phyloP scores from a whole-genome alignment of 2,329 filamentous ascomycete species.

The Neofusicoccum sp. region DNA sequence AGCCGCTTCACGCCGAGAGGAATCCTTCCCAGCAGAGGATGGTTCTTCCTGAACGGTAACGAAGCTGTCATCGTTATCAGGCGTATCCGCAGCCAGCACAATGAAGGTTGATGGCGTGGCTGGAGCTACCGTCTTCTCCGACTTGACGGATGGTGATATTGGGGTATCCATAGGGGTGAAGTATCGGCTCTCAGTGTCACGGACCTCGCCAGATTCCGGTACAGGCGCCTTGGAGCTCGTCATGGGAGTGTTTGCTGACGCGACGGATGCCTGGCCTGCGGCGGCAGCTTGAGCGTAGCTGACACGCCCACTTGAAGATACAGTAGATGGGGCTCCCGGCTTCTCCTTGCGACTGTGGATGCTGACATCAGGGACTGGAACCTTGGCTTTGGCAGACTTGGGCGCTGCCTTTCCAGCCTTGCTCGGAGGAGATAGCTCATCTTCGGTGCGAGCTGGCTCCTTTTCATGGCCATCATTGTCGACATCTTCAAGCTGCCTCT shows the following conservation, averaged over 20 bases:
- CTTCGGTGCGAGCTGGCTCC: neutral
- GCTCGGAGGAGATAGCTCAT: neutral
- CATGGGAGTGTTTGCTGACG: neutral
- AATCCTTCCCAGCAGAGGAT: neutral
- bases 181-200: neutral
- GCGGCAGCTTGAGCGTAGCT: slow-evolving; percentile 14
- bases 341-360: slow-evolving; percentile 8
- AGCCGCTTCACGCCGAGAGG: no score
- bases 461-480: neutral
- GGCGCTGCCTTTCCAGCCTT: neutral
- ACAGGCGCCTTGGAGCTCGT: neutral
- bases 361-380: neutral
- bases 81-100: neutral
- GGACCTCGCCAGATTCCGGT: neutral
- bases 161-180: neutral
- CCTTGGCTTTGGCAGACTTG: neutral
- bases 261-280: neutral
- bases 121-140: neutral
- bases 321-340: neutral
- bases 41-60: slow-evolving; percentile 8
- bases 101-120: neutral
- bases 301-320: neutral
- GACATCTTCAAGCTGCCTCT: neutral
- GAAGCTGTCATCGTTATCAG: slow-evolving; percentile 14
- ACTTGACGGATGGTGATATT: neutral